Conservation (phyloP, 805 yeast species). For the Yamadazyma philogaea region DNA sequence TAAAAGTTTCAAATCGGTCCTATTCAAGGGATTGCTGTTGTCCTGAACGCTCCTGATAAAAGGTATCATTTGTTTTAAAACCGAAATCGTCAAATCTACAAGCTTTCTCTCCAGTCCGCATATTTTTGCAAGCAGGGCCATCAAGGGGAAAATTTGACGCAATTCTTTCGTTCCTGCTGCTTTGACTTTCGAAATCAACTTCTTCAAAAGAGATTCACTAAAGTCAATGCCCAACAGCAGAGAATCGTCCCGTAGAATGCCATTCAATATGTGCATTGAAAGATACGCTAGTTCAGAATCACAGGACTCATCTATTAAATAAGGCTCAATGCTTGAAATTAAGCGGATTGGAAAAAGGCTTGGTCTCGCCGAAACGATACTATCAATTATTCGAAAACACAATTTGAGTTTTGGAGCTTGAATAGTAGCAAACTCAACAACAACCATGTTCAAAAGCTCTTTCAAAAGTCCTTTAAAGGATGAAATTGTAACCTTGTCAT, state of each 20-base stretch:
- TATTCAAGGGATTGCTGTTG: constrained; percentile 9
- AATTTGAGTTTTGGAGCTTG: not conserved
- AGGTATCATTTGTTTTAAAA: constrained; percentile 51
- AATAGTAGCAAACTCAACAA: not conserved
- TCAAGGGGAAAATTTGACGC: constrained; percentile 70
- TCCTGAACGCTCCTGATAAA: constrained; percentile 29
- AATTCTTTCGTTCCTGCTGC: constrained; percentile 59
- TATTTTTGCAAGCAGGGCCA: constrained; percentile 53
- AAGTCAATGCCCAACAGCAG: not conserved
- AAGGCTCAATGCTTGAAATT: not conserved
- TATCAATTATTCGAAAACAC: not conserved
- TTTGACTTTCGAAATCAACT: constrained; percentile 41
- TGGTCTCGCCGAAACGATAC: not conserved
- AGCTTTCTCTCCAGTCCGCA: constrained; percentile 47
- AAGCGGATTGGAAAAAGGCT: not conserved
- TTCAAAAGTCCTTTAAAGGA: not conserved
- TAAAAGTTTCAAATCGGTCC: constrained; percentile 45
- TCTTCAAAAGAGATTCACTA: not conserved
- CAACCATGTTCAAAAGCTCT: not conserved
- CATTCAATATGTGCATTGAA: not conserved
- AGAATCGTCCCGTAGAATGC: not conserved
- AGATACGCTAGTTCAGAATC: not conserved
- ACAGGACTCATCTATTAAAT: not conserved
- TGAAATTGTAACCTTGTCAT: not conserved
- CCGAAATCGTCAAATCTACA: constrained; percentile 53